Percentiles rank a stretch among this genome's conserved stretches.
Evolutionary conservation across 768 basidiomycete species (phyloP).

Genomic region (Sporobolomyces phaffii): DNA sequence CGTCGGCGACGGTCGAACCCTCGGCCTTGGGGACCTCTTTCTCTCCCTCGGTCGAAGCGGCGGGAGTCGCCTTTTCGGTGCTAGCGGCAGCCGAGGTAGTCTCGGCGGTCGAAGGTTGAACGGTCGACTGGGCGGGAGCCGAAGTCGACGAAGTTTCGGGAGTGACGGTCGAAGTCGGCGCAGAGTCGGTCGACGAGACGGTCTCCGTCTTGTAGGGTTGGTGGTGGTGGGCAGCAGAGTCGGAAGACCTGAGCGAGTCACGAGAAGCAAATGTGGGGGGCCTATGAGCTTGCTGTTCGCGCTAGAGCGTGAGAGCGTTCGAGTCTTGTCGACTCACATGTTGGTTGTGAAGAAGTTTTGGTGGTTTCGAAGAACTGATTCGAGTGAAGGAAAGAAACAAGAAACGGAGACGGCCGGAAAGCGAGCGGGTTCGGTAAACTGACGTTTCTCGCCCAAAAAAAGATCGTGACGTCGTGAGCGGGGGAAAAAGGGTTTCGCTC

Average conservation of each 20-base stretch:
- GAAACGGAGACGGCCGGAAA: no score
- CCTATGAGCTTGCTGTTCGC: no score
- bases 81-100: background rate
- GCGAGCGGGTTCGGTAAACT: no score
- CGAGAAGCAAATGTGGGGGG: no score
- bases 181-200: constrained; percentile 1
- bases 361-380: no score
- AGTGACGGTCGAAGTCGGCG: constrained; percentile 4
- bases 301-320: no score
- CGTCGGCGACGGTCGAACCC: background rate
- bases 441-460: no score
- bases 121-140: constrained; percentile 10
- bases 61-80: background rate
- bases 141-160: constrained; percentile 10
- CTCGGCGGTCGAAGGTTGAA: background rate
- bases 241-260: constrained; percentile 2
- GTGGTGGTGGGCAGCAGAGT: constrained; percentile 7
- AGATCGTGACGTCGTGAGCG: no score
- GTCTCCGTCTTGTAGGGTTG: background rate
- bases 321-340: no score
- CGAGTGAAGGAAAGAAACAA: no score
- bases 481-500: no score
- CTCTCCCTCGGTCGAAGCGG: background rate
- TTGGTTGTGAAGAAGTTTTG: no score
- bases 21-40: background rate